Evolutionary conservation across 805 yeast genomes (phyloP).

Genomic region (Clavispora phyllophila): DNA sequence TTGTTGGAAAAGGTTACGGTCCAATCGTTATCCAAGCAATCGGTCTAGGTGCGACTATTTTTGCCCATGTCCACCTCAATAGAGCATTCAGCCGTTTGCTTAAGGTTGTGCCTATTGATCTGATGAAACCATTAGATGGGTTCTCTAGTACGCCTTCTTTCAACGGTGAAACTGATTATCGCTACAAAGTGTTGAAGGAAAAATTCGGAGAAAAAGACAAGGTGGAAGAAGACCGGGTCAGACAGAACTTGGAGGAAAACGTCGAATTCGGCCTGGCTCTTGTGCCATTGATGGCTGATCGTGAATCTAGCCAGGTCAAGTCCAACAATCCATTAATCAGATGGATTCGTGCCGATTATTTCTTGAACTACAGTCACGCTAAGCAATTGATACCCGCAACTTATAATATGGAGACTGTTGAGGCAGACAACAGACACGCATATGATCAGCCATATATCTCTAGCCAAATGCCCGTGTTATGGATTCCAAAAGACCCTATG

Average conservation of each 20-base stretch:
- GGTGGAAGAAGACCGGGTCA: conserved; percentile 15
- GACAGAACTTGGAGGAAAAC: conserved; percentile 15
- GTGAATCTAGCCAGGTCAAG: conserved; percentile 39
- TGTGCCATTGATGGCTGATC: conserved; percentile 70
- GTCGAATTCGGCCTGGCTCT: conserved; percentile 13
- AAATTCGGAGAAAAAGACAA: conserved; percentile 16
- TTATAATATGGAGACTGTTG: conserved; percentile 34
- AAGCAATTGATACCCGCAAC: conserved; percentile 31
- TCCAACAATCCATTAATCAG: conserved; percentile 41
- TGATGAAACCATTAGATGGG: conserved; percentile 77
- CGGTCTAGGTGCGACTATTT: conserved; percentile 57
- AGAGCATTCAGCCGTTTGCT: conserved; percentile 59
- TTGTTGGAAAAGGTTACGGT: conserved; percentile 93
- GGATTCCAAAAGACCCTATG: conserved; percentile 90
- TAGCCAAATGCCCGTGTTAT: conserved; percentile 66
- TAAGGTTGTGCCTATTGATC: conserved; percentile 57
- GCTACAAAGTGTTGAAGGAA: conserved; percentile 24
- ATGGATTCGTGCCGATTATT: conserved; percentile 58
- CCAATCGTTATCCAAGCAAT: conserved; percentile 76
- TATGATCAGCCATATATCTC: conserved; percentile 73
- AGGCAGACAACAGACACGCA: conserved; percentile 52
- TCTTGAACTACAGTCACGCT: conserved; percentile 39
- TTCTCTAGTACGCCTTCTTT: conserved; percentile 57
- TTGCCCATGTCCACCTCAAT: conserved; percentile 61
- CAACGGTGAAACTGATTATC: conserved; percentile 29